Conservation (phyloP, 78 protist species). For the Creolimax fragrantissima region DNA sequence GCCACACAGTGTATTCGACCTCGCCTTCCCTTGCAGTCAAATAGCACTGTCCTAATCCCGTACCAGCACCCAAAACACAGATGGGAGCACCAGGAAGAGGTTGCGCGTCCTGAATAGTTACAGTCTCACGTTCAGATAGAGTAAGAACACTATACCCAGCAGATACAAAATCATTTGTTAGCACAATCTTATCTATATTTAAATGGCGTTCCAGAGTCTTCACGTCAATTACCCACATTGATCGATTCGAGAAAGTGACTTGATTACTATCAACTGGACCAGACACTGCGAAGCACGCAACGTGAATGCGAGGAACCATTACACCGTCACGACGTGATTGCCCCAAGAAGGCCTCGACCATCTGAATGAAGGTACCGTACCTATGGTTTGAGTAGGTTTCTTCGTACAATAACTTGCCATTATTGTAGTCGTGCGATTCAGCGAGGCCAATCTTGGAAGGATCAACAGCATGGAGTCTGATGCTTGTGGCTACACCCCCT, state of each 20-base stretch:
- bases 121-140: background rate
- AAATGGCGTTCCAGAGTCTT: background rate
- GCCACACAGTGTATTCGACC: background rate
- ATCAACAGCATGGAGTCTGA: too few relatives aligned
- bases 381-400: too few relatives aligned
- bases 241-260: background rate
- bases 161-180: background rate
- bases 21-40: background rate
- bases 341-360: background rate
- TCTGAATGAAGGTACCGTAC: background rate
- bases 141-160: slow-evolving; percentile 25
- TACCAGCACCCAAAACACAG: slow-evolving; percentile 31
- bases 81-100: slow-evolving; percentile 23
- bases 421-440: too few relatives aligned
- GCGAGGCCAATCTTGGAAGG: too few relatives aligned
- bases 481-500: too few relatives aligned
- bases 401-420: too few relatives aligned
- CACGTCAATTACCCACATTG: background rate
- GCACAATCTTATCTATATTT: background rate
- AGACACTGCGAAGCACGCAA: background rate
- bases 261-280: background rate
- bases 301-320: background rate
- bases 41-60: slow-evolving; percentile 35
- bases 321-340: background rate
- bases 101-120: background rate